Base-by-base conservation (phyloP, 2,329 filamentous ascomycete genomes). In the Xylogone sp. region DNA sequence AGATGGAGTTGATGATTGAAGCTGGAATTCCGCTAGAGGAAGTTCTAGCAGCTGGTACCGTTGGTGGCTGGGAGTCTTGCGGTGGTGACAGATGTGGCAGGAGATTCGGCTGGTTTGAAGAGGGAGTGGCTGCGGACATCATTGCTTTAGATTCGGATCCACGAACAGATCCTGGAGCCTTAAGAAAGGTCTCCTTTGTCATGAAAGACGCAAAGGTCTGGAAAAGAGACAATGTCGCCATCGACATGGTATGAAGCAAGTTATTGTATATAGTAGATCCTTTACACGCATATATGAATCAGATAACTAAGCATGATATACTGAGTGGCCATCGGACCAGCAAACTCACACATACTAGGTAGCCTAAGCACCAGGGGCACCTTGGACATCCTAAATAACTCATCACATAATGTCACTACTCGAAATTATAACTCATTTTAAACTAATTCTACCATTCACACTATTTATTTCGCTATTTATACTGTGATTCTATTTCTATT, bases 131-230 rank as follows among this genome's bases (percentile, higher is more conserved):
- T 8, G 78, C 78, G 0, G 79, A 82, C 63, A 70, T 82, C 10
- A 69, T 81, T 45, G 77, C 75, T 0, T 53, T 82, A 10, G 66
- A 72, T 2, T 63, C 68, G 0, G 73, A 80, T 56, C 71, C 74
- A 2, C 64, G 67, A 21, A 54, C 65, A 19, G 74, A 78, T 49
- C 31, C 61, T 1, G 56, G 60, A 19, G 72, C 72, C 2, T 53
- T 82, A 24, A 69, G 77, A 48, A 71, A 68, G 52, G 74, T 81
- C 1, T 67, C 62, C 48, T 81, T 81, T 60, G 78, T 82, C 18
- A 81, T 82, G 77, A 82, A 82, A 60, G 78, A 82, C 58, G 78
- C 69, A 1, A 69, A 59, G 46, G 66, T 81, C 8, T 81, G 75
- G 69, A 79, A 78, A 59, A 50, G 58, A 34, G 61, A 65, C 5